Percentiles rank a stretch among this genome's conserved stretches.
These are phyloP conservation scores for Diaporthe capsici DNA, from an alignment of 2,329 filamentous ascomycete genomes.

Conservation along the genomic window DNA sequence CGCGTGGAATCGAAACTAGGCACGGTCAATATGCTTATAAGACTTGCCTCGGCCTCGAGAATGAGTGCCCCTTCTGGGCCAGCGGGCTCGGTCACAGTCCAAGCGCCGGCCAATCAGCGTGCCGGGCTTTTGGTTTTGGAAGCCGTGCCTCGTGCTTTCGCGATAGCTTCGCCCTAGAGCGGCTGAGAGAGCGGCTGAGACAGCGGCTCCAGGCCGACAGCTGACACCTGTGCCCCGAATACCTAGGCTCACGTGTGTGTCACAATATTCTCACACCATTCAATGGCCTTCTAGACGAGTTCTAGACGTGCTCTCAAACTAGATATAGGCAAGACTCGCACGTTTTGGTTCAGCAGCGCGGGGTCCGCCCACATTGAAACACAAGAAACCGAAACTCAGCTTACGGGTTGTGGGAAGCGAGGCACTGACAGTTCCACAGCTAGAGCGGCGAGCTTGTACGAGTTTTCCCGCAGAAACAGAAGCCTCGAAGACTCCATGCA, in stretches of 20 bases:
- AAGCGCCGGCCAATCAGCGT: background rate
- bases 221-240: background rate
- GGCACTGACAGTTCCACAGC: background rate
- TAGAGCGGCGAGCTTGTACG: background rate
- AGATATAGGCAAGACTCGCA: background rate
- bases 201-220: slow-evolving; percentile 3
- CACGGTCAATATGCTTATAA: background rate
- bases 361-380: background rate
- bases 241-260: background rate
- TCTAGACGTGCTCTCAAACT: background rate
- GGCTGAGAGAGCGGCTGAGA: background rate
- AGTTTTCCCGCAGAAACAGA: background rate
- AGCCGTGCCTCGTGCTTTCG: background rate
- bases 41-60: background rate
- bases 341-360: background rate
- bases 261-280: background rate
- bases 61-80: background rate
- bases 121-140: background rate
- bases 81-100: background rate
- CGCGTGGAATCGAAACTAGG: background rate
- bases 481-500: background rate
- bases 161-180: background rate
- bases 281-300: background rate
- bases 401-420: background rate
- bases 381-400: background rate